These are phyloP conservation scores for Carex arenaria DNA, from an alignment of 202 grass and related monocot genomes.

Conservation along the genomic window DNA sequence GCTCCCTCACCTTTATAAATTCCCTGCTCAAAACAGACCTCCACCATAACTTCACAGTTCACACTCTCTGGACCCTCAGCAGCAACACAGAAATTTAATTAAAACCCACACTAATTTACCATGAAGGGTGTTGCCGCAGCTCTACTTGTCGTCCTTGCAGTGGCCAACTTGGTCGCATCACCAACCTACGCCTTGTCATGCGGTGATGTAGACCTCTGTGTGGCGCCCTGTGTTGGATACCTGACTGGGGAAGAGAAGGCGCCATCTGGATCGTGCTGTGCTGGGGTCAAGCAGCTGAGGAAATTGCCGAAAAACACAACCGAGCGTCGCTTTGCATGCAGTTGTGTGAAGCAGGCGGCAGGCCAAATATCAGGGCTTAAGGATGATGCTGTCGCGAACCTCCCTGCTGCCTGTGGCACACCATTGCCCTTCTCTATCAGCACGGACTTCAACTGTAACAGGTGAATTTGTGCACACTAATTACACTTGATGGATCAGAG, in stretches of 20 bases:
- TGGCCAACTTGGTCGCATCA: not conserved
- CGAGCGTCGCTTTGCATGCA: conserved; percentile 49
- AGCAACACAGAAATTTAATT: not conserved
- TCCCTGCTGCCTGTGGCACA: conserved; percentile 35
- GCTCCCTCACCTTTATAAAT: conserved; percentile 7
- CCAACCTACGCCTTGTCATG: conserved; percentile 24
- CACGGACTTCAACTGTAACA: conserved; percentile 50
- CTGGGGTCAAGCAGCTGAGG: conserved; percentile 37
- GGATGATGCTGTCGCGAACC: conserved; percentile 32
- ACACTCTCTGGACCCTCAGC: not conserved
- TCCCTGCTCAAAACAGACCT: not conserved
- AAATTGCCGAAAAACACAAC: conserved; percentile 19
- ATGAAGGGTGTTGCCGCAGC: conserved; percentile 20
- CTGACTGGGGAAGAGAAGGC: conserved; percentile 36
- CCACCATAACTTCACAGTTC: not conserved
- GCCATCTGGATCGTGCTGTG: conserved; percentile 37
- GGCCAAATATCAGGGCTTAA: conserved; percentile 21
- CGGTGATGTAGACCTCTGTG: conserved; percentile 32
- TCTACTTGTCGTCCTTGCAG: not conserved
- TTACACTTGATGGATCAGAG: not conserved
- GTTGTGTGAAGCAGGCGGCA: conserved; percentile 54
- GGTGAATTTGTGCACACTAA: conserved; percentile 16
- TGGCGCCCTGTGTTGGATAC: conserved; percentile 43
- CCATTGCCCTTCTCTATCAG: conserved; percentile 47
- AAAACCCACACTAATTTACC: not conserved